These are phyloP conservation scores for Panicum miliaceum DNA, from an alignment of 176 grass and related monocot species.

Conservation along the genomic window DNA sequence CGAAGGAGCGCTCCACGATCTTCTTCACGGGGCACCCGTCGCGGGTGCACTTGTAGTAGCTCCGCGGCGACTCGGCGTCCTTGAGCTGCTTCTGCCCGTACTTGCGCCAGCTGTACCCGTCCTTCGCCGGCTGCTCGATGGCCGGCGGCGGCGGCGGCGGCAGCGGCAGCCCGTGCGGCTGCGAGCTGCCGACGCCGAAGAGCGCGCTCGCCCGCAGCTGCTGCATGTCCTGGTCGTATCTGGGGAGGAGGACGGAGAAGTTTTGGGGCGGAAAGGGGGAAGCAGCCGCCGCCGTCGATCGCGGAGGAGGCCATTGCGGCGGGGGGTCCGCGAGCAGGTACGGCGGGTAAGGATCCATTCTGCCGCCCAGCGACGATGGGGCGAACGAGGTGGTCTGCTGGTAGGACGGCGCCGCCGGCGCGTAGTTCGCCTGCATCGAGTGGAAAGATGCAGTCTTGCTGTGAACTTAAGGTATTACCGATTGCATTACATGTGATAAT, in stretches of 20 bases:
- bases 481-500: slow-evolving; percentile 3
- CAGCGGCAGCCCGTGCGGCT: neutral
- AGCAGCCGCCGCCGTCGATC: neutral
- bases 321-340: slow-evolving; percentile 28
- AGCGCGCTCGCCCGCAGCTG: slow-evolving; percentile 26
- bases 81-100: slow-evolving; percentile 93
- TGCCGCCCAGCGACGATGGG: slow-evolving; percentile 7
- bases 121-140: slow-evolving; percentile 74
- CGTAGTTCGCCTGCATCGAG: slow-evolving; percentile 41
- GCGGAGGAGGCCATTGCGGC: slow-evolving; percentile 41
- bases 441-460: neutral
- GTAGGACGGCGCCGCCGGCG: slow-evolving; percentile 22
- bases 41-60: slow-evolving; percentile 80
- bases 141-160: slow-evolving; percentile 15
- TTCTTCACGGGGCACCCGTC: slow-evolving; percentile 78
- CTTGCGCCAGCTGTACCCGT: slow-evolving; percentile 91
- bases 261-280: slow-evolving; percentile 10
- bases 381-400: slow-evolving; percentile 26
- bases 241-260: slow-evolving; percentile 28
- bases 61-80: slow-evolving; percentile 75
- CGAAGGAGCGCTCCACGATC: slow-evolving; percentile 69
- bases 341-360: slow-evolving; percentile 30
- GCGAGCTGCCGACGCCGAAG: slow-evolving; percentile 31
- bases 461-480: neutral
- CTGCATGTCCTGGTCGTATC: slow-evolving; percentile 48